Conservation (phyloP, 73 alveolate genomes). For the Paramecium bursaria region DNA sequence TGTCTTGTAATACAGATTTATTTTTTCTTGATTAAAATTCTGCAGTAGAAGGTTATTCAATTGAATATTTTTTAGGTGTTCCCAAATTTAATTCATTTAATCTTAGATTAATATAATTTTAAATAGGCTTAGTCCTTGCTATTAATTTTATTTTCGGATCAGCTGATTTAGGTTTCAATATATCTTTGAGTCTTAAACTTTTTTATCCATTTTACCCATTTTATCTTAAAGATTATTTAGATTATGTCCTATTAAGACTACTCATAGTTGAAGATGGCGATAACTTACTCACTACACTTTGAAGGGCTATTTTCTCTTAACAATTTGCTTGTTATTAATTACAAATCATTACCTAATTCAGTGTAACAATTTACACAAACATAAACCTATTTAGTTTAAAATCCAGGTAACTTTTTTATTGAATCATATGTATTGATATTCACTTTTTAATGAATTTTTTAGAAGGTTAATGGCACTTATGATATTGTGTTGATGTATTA, state of each 20-base stretch:
- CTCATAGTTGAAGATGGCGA: too few species aligned
- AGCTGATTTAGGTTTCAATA: not conserved
- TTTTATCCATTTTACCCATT: too few species aligned
- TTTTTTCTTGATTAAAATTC: slow-evolving; percentile 23
- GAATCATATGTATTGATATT: slow-evolving; percentile 9
- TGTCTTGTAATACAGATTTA: too few species aligned
- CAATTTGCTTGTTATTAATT: too few species aligned
- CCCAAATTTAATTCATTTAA: not conserved
- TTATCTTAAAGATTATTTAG: too few species aligned
- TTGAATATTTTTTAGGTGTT: slow-evolving; percentile 3
- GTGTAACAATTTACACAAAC: slow-evolving; percentile 48
- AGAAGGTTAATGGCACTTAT: slow-evolving; percentile 9
- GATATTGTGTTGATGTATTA: slow-evolving; percentile 17
- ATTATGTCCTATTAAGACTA: too few species aligned
- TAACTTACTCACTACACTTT: too few species aligned
- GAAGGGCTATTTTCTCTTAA: too few species aligned
- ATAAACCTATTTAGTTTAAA: not conserved
- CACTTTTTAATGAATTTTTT: slow-evolving; percentile 31
- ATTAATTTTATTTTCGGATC: too few species aligned
- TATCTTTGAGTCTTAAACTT: not conserved
- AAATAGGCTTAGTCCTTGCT: slow-evolving; percentile 4
- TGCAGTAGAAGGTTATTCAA: slow-evolving; percentile 52
- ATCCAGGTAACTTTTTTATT: slow-evolving; percentile 8
- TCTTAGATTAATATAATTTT: slow-evolving; percentile 2
- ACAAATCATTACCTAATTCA: slow-evolving; percentile 54